Conservation (phyloP, 2,329 filamentous ascomycete genomes). For the Fonsecaea multimorphosa region DNA sequence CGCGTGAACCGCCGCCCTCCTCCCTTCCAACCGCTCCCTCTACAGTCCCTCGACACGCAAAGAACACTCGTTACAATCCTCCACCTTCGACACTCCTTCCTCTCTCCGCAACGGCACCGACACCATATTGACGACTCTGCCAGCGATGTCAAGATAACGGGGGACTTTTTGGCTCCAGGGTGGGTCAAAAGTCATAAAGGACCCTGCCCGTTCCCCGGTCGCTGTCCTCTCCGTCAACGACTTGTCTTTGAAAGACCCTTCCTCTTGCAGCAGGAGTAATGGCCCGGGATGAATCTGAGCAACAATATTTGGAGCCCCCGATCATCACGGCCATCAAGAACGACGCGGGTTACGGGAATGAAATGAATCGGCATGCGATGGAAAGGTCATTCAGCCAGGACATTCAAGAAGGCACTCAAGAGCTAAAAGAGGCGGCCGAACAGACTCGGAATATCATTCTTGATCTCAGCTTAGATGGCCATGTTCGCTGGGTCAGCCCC, state of each 20-base stretch:
- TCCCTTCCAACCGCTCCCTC: slow-evolving; percentile 2
- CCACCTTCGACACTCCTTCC: neutral
- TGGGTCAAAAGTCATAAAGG: slow-evolving; percentile 33
- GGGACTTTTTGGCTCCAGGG: slow-evolving; percentile 32
- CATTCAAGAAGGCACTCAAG: slow-evolving; percentile 90
- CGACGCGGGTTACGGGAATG: slow-evolving; percentile 47
- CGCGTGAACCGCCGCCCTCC: neutral
- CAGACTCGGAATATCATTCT: slow-evolving; percentile 96
- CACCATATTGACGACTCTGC: slow-evolving; percentile 8
- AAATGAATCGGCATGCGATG: slow-evolving; percentile 49
- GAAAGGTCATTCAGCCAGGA: slow-evolving; percentile 77
- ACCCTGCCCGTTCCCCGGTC: slow-evolving; percentile 25
- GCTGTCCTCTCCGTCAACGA: slow-evolving; percentile 4
- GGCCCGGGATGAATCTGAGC: slow-evolving; percentile 50
- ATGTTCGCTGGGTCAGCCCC: slow-evolving; percentile 93
- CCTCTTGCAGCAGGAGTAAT: slow-evolving; percentile 40
- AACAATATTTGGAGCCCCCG: slow-evolving; percentile 51
- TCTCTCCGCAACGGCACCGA: slow-evolving; percentile 8
- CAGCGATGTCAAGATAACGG: slow-evolving; percentile 37
- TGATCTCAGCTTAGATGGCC: slow-evolving; percentile 87
- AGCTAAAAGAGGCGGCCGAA: slow-evolving; percentile 92
- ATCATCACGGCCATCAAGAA: slow-evolving; percentile 52
- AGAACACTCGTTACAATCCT: slow-evolving; percentile 4
- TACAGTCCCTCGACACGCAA: slow-evolving; percentile 6
- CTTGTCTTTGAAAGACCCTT: slow-evolving; percentile 5